A percentile compares a stretch with the other conserved stretches of the same genome.
phyloP scores from a whole-genome alignment of 495 filamentous ascomycete species.

The Platismatia glauca region DNA sequence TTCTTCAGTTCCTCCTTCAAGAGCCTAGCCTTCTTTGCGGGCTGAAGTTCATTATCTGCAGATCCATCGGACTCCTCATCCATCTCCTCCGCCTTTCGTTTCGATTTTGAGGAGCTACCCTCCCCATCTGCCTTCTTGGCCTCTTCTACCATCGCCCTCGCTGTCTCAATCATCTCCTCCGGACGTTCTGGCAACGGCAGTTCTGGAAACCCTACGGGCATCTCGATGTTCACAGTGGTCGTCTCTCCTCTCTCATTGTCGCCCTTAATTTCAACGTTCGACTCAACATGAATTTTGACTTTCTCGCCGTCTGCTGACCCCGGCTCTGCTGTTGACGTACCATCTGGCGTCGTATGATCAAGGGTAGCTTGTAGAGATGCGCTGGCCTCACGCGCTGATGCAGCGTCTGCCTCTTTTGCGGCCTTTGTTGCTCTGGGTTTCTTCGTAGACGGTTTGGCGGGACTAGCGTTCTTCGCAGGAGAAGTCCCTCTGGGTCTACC shows the following conservation, averaged over 20 bases:
- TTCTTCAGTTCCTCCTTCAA: slow-evolving; percentile 67
- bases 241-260: slow-evolving; percentile 44
- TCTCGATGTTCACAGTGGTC: slow-evolving; percentile 67
- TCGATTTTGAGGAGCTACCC: slow-evolving; percentile 41
- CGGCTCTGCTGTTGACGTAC: slow-evolving; percentile 24
- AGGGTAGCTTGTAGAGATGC: slow-evolving; percentile 42
- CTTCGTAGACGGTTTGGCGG: slow-evolving; percentile 50
- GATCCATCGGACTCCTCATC: slow-evolving; percentile 46
- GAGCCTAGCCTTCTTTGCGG: slow-evolving; percentile 65
- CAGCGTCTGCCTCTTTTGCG: slow-evolving; percentile 41
- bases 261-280: slow-evolving; percentile 43
- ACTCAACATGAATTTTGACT: slow-evolving; percentile 59
- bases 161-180: slow-evolving; percentile 71
- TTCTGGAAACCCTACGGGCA: slow-evolving; percentile 58
- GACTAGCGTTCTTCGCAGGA: slow-evolving; percentile 44
- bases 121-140: slow-evolving; percentile 48
- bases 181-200: slow-evolving; percentile 65
- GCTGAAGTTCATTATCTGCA: slow-evolving; percentile 37
- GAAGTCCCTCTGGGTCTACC: slow-evolving; percentile 49
- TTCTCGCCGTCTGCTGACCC: slow-evolving; percentile 41
- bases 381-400: slow-evolving; percentile 40
- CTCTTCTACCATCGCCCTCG: slow-evolving; percentile 82
- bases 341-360: slow-evolving; percentile 35
- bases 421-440: slow-evolving; percentile 61
- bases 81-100: slow-evolving; percentile 78